phyloP scores from a whole-genome alignment of 192 early-diverging fungal genomes.

The Backusella luteola region DNA sequence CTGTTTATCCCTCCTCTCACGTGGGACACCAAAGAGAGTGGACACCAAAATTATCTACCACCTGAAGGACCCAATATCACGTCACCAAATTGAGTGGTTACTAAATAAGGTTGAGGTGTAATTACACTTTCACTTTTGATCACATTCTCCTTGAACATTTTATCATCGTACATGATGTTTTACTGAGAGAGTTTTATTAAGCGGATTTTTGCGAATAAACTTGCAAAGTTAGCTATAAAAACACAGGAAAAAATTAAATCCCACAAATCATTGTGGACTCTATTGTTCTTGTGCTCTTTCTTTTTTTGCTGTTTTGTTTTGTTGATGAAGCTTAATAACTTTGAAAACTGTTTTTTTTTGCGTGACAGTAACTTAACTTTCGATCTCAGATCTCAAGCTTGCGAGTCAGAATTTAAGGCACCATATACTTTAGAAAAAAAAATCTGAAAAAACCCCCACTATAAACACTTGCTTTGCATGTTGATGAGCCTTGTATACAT shows the following conservation, averaged over 20 bases:
- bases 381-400: no score
- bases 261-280: neutral
- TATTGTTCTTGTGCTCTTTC: neutral
- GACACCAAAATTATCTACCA: no score
- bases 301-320: neutral
- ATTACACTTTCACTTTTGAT: neutral
- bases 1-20: no score
- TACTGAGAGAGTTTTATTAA: neutral
- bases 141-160: neutral
- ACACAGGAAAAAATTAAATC: neutral
- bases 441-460: no score
- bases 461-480: no score
- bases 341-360: neutral
- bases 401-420: no score
- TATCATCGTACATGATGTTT: neutral
- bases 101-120: neutral
- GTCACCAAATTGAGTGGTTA: neutral
- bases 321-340: neutral
- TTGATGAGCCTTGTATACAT: no score
- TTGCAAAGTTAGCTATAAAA: neutral
- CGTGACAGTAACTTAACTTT: neutral
- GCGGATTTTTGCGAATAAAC: neutral
- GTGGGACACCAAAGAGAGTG: no score
- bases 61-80: no score
- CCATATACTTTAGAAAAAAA: no score